Conservation (phyloP, 495 filamentous ascomycete species). For the Hypoxylon trugodes region DNA sequence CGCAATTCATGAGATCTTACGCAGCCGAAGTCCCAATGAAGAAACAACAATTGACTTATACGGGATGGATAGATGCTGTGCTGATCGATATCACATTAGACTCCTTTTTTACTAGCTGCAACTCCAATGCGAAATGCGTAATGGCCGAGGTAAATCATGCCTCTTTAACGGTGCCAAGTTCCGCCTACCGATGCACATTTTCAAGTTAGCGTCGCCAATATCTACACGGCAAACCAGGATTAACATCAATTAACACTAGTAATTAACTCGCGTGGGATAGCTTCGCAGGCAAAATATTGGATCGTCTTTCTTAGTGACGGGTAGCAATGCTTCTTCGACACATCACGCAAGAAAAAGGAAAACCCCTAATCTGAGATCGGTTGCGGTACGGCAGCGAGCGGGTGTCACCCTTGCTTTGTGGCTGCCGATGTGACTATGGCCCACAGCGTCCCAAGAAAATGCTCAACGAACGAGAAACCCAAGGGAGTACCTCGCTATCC, state of each 20-base stretch:
- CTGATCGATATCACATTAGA: constrained; percentile 25
- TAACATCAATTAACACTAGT: too few species aligned
- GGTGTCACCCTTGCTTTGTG: constrained; percentile 26
- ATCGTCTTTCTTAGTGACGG: constrained; percentile 3
- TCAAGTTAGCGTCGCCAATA: not conserved
- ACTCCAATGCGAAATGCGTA: constrained; percentile 1
- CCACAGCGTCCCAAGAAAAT: constrained; percentile 32
- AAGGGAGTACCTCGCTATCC: too few species aligned
- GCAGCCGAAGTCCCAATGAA: constrained; percentile 7
- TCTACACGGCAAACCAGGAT: too few species aligned
- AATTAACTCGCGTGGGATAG: not conserved
- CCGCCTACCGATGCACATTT: too few species aligned
- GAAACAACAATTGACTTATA: too few species aligned
- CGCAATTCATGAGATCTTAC: constrained; percentile 9
- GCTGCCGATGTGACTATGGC: constrained; percentile 34
- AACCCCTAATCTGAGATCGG: constrained; percentile 35
- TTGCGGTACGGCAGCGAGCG: constrained; percentile 7
- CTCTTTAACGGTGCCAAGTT: too few species aligned
- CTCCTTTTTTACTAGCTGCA: constrained; percentile 7
- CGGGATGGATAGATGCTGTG: constrained; percentile 3
- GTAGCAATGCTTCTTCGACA: constrained; percentile 3
- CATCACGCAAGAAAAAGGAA: constrained; percentile 35
- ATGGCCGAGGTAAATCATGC: too few species aligned
- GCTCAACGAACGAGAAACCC: not conserved
- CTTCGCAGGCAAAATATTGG: constrained; percentile 7